Evolutionary conservation across 306 rosid genomes (phyloP).

Genomic region (Ormosia semicastrata): DNA sequence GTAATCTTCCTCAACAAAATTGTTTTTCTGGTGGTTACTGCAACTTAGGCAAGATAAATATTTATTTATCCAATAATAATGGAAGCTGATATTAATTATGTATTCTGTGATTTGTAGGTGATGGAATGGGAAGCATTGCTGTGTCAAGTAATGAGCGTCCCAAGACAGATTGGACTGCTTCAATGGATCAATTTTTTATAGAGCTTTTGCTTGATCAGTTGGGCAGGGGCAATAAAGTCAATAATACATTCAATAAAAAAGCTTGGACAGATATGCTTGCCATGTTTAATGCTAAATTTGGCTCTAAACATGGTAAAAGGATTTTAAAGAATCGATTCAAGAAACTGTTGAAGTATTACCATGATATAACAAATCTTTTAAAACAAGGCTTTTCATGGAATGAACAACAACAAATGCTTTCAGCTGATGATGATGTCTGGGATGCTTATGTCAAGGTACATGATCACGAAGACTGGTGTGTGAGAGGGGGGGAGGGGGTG

Average conservation of each 20-base stretch:
- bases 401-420: slow-evolving; percentile 55
- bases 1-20: not conserved
- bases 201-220: slow-evolving; percentile 76
- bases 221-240: slow-evolving; percentile 54
- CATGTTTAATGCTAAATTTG: slow-evolving; percentile 58
- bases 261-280: slow-evolving; percentile 77
- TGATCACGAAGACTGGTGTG: not conserved
- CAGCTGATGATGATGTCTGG: slow-evolving; percentile 69
- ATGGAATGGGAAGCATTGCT: slow-evolving; percentile 39
- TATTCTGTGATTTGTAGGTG: slow-evolving; percentile 43
- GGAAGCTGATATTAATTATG: not conserved
- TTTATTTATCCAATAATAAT: not conserved
- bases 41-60: not conserved
- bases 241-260: slow-evolving; percentile 53
- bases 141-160: slow-evolving; percentile 50
- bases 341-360: slow-evolving; percentile 62
- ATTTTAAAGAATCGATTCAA: slow-evolving; percentile 63
- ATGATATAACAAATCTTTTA: slow-evolving; percentile 50
- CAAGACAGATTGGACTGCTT: slow-evolving; percentile 62
- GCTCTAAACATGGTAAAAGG: slow-evolving; percentile 62
- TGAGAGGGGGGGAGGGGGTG: not conserved
- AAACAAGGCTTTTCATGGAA: slow-evolving; percentile 69
- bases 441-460: slow-evolving; percentile 68
- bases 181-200: slow-evolving; percentile 68
- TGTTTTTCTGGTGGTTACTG: not conserved